phyloP scores from a whole-genome alignment of 371 early-diverging fungal species.

The Phascolomyces articulosus region DNA sequence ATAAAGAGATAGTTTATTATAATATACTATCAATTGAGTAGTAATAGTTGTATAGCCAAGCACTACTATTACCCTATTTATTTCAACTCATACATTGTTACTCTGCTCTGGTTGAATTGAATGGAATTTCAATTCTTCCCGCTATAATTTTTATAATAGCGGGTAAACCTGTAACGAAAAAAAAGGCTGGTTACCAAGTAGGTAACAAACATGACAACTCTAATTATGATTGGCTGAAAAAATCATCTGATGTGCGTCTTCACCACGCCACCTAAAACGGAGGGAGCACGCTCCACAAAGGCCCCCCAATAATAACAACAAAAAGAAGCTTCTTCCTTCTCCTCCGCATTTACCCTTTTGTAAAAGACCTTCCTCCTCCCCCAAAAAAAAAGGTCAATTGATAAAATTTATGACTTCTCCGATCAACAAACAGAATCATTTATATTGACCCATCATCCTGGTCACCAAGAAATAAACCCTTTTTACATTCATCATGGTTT shows the following conservation, averaged over 20 bases:
- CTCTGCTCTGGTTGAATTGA: too few relatives aligned
- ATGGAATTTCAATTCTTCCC: too few relatives aligned
- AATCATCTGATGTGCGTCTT: constrained; percentile 6
- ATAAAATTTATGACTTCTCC: background rate
- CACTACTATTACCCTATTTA: too few relatives aligned
- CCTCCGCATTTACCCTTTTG: background rate
- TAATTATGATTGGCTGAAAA: background rate
- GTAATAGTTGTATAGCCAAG: too few relatives aligned
- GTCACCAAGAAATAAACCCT: background rate
- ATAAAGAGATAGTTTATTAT: too few relatives aligned
- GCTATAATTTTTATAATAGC: background rate
- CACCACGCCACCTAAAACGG: background rate
- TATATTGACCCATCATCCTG: background rate
- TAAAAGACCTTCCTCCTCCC: background rate
- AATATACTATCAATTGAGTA: too few relatives aligned
- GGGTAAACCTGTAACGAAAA: background rate
- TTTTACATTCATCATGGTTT: constrained; percentile 5
- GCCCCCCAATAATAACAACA: background rate
- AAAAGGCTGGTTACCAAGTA: background rate
- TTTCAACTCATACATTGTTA: too few relatives aligned
- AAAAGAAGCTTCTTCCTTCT: too few relatives aligned
- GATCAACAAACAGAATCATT: background rate
- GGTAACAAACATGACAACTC: constrained; percentile 1
- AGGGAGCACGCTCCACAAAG: background rate
- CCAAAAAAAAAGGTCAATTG: too few relatives aligned